These are phyloP conservation scores for Globisporangium viniferum DNA, from an alignment of 352 stramenopile species.

Conservation along the genomic window DNA sequence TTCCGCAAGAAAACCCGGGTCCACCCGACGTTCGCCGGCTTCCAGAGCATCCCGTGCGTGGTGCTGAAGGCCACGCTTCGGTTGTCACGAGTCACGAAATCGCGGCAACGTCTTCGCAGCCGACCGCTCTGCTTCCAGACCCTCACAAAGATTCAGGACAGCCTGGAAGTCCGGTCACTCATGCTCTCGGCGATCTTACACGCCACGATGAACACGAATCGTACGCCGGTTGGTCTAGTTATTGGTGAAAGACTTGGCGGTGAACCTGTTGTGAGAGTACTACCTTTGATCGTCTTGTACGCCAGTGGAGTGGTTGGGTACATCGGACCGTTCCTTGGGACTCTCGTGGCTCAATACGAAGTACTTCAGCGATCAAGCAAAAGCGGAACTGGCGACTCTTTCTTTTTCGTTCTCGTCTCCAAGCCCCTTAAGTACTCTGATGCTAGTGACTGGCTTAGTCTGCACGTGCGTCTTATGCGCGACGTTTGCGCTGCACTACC, in stretches of 20 bases:
- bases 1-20: not conserved
- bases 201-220: not conserved
- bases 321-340: not conserved
- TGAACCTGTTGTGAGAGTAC: not conserved
- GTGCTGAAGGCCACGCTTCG: not conserved
- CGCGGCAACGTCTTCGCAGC: not conserved
- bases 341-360: not conserved
- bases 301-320: not conserved
- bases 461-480: not conserved
- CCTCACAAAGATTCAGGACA: not conserved
- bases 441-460: not conserved
- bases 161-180: not conserved
- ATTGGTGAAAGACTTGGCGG: not conserved
- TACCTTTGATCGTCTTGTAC: not conserved
- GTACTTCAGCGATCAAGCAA: not conserved
- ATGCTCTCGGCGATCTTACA: not conserved
- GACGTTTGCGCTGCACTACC: not conserved
- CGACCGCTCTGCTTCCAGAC: not conserved
- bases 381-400: not conserved
- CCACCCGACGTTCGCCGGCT: not conserved
- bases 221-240: not conserved
- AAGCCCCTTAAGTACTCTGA: not conserved
- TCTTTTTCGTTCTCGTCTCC: not conserved
- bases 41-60: not conserved
- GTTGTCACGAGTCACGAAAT: not conserved